Percentiles rank a stretch among this genome's conserved stretches.
Evolutionary conservation across 2,329 filamentous ascomycete genomes (phyloP).

Genomic region (Sporothrix globosa): DNA sequence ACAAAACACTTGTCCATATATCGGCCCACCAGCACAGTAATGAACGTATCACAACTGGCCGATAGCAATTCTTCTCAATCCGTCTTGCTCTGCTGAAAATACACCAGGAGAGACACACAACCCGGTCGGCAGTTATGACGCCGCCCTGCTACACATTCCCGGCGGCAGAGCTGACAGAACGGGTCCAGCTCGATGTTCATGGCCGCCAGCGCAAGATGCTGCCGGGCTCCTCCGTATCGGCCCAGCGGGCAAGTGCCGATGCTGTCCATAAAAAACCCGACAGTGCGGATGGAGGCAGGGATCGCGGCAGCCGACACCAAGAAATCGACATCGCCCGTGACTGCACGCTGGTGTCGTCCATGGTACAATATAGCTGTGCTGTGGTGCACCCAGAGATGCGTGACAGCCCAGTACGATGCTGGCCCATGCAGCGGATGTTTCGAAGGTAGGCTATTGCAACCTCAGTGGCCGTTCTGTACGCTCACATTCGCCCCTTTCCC

Average conservation of each 20-base stretch:
- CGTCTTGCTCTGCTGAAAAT: not conserved
- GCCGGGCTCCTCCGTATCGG: constrained; percentile 19
- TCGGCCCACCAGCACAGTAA: not conserved
- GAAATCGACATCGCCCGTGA: constrained; percentile 54
- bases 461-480: not conserved
- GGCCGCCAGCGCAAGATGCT: constrained; percentile 58
- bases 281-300: not conserved
- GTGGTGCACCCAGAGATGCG: constrained; percentile 53
- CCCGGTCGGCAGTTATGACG: constrained; percentile 51
- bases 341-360: constrained; percentile 58
- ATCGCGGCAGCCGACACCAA: constrained; percentile 20
- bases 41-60: not conserved
- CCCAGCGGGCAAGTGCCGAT: not conserved
- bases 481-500: not conserved
- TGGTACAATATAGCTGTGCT: constrained; percentile 65
- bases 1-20: not conserved
- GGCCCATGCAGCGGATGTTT: constrained; percentile 62
- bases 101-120: not conserved
- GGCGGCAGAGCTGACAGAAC: constrained; percentile 54
- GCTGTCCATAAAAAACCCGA: not conserved
- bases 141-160: constrained; percentile 61
- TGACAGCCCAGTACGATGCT: constrained; percentile 58
- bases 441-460: constrained; percentile 53
- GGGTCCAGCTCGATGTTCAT: constrained; percentile 53
- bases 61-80: too few species aligned